Percentiles rank a stretch among this genome's conserved stretches.
Evolutionary conservation across 331 rosid genomes (phyloP).

Genomic region (Rosa hybrid): DNA sequence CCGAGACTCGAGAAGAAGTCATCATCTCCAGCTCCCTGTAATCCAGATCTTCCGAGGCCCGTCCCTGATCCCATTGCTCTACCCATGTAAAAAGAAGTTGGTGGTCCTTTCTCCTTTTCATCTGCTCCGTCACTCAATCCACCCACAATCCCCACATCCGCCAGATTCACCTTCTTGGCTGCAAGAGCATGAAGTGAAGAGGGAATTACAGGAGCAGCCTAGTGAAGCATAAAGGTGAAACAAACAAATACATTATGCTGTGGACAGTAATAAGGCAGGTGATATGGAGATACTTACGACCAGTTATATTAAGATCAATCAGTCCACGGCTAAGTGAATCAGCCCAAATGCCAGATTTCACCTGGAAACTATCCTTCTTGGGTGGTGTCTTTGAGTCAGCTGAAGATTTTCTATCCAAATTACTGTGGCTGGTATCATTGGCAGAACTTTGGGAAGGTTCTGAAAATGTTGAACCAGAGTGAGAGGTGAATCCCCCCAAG

Average conservation of each 20-base stretch:
- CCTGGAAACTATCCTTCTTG: slow-evolving; percentile 69
- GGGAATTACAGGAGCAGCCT: slow-evolving; percentile 19
- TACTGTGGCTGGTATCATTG: slow-evolving; percentile 36
- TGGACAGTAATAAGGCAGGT: neutral
- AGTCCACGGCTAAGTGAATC: slow-evolving; percentile 98
- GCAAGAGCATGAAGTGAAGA: slow-evolving; percentile 33
- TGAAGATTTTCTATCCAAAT: slow-evolving; percentile 41
- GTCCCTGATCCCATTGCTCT: slow-evolving; percentile 95
- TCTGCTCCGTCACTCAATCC: slow-evolving; percentile 72
- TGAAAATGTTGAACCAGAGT: slow-evolving; percentile 54
- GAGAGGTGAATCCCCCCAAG: slow-evolving; percentile 74
- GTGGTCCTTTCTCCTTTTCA: slow-evolving; percentile 78
- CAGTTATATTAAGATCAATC: slow-evolving; percentile 96
- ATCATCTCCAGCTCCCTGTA: slow-evolving; percentile 46
- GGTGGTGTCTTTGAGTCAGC: slow-evolving; percentile 43
- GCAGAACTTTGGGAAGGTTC: slow-evolving; percentile 55
- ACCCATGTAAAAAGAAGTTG: slow-evolving; percentile 77
- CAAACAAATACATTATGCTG: neutral
- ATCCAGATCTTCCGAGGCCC: slow-evolving; percentile 73
- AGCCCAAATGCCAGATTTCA: slow-evolving; percentile 97
- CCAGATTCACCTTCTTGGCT: slow-evolving; percentile 86
- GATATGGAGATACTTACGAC: slow-evolving; percentile 61
- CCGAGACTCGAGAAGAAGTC: slow-evolving; percentile 66
- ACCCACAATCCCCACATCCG: slow-evolving; percentile 83
- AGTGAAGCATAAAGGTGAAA: neutral